These are phyloP conservation scores for Ogataea pilisensis DNA, from an alignment of 805 yeast genomes.

Conservation along the genomic window DNA sequence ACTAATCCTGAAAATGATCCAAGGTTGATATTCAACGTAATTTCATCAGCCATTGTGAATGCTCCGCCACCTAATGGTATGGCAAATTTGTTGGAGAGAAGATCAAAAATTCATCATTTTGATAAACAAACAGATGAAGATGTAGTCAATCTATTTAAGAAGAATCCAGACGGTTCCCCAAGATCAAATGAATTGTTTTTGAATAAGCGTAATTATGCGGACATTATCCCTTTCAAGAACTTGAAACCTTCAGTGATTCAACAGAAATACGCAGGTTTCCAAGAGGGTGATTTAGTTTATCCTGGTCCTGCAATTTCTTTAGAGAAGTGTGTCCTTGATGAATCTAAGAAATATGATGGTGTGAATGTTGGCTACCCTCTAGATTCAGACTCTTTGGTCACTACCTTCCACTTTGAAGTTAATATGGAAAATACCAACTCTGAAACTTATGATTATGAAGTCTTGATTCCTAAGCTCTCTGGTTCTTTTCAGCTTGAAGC, in stretches of 20 bases:
- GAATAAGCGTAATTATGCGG: constrained; percentile 71
- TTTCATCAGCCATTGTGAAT: constrained; percentile 86
- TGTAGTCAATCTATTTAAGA: constrained; percentile 64
- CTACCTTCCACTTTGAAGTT: constrained; percentile 71
- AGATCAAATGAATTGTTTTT: constrained; percentile 46
- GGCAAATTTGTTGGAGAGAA: constrained; percentile 65
- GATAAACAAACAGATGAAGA: constrained; percentile 70
- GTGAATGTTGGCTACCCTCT: constrained; percentile 47
- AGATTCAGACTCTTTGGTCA: constrained; percentile 52
- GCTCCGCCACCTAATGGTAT: constrained; percentile 90
- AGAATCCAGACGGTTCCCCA: constrained; percentile 50
- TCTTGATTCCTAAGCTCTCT: constrained; percentile 55
- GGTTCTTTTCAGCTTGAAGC: constrained; percentile 8
- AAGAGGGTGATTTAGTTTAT: constrained; percentile 27
- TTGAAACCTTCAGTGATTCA: constrained; percentile 8
- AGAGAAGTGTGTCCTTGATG: constrained; percentile 6
- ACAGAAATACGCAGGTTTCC: constrained; percentile 13
- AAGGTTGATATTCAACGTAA: constrained; percentile 73
- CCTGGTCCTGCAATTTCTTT: constrained; percentile 40
- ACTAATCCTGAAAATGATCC: constrained; percentile 64
- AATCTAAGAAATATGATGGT: constrained; percentile 9
- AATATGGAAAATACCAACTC: constrained; percentile 46
- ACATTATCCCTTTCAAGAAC: constrained; percentile 52
- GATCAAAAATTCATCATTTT: constrained; percentile 67
- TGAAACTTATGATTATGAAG: constrained; percentile 59